A percentile compares a stretch with the other conserved stretches of the same genome.
phyloP scores from a whole-genome alignment of 305 asterid species.

The Ilex paraguariensis region DNA sequence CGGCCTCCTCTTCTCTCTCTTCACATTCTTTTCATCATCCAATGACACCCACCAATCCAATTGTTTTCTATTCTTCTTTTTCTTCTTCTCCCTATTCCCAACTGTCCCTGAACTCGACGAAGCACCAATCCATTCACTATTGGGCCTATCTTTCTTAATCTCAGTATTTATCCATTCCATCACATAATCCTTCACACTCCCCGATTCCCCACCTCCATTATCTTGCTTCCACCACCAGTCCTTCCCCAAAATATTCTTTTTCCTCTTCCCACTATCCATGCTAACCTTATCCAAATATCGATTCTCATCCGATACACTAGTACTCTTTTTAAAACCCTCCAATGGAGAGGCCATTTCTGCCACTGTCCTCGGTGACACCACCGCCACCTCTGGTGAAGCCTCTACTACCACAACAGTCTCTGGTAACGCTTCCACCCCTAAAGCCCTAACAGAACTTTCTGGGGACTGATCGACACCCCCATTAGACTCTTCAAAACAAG shows the following conservation, averaged over 20 bases:
- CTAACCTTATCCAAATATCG: conserved; percentile 43
- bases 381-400: conserved; percentile 54
- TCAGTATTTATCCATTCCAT: conserved; percentile 96
- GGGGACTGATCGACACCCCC: conserved; percentile 62
- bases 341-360: conserved; percentile 72
- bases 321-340: conserved; percentile 52
- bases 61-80: conserved; percentile 51
- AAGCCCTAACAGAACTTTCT: conserved; percentile 55
- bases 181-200: conserved; percentile 81
- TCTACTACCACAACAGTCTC: conserved; percentile 43
- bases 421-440: conserved; percentile 48
- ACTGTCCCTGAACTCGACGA: conserved; percentile 39
- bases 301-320: conserved; percentile 60
- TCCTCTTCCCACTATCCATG: conserved; percentile 54
- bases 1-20: conserved; percentile 84
- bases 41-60: conserved; percentile 95
- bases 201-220: conserved; percentile 48
- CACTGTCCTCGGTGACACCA: conserved; percentile 61
- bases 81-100: conserved; percentile 43
- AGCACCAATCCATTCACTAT: conserved; percentile 68
- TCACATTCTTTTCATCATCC: conserved; percentile 66
- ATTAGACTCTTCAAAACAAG: conserved; percentile 58
- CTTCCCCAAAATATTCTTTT: conserved; percentile 58
- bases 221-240: conserved; percentile 99
- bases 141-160: conserved; percentile 91